Evolutionary conservation across 2,329 filamentous ascomycete genomes (phyloP).

Genomic region (Pseudogymnoascus destructans): DNA sequence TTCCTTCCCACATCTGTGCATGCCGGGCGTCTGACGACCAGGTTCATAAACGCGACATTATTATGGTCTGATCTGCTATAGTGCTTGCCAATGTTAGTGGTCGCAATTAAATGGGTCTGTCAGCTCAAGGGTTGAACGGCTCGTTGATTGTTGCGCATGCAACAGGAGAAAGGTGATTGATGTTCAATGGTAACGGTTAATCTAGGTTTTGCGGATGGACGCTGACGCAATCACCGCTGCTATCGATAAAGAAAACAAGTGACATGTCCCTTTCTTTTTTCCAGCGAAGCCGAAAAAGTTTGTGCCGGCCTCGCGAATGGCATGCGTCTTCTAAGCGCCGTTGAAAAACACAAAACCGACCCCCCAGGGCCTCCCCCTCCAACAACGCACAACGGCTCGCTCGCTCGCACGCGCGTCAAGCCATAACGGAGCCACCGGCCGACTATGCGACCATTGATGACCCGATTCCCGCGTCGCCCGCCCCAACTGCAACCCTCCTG

Average conservation of each 20-base stretch:
- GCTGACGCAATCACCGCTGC: not conserved
- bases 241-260: not conserved
- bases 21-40: slow-evolving; percentile 3
- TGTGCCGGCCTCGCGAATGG: not conserved
- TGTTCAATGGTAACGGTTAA: not conserved
- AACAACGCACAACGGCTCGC: slow-evolving; percentile 2
- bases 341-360: not conserved
- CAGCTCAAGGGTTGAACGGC: not conserved
- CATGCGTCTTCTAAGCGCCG: not conserved
- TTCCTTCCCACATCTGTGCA: not conserved
- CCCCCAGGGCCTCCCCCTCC: not conserved
- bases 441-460: not conserved
- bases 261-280: not conserved
- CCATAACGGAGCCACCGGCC: not conserved
- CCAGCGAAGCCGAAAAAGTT: not conserved
- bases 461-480: not conserved
- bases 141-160: not conserved
- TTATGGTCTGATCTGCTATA: not conserved
- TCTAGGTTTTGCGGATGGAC: not conserved
- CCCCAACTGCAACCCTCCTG: not conserved
- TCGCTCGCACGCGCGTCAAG: not conserved
- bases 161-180: not conserved
- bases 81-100: not conserved
- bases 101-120: slow-evolving; percentile 1
- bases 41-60: slow-evolving; percentile 5